These are phyloP conservation scores for Entophlyctis luteolus DNA, from an alignment of 192 early-diverging fungal genomes.

Conservation along the genomic window DNA sequence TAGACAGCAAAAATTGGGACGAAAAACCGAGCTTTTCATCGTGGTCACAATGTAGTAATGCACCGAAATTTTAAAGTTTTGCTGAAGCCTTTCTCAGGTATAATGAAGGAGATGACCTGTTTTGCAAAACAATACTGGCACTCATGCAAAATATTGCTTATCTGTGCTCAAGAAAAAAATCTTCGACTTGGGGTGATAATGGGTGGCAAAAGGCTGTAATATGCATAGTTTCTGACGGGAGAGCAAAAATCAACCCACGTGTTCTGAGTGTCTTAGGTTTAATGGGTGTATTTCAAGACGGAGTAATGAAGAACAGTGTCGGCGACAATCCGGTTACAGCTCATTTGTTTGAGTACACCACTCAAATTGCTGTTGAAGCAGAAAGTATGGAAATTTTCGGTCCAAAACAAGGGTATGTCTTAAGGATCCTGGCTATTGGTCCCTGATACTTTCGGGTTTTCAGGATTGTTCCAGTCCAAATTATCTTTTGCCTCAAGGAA, in stretches of 20 bases:
- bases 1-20: constrained; percentile 51
- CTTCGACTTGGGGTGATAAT: constrained; percentile 58
- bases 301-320: constrained; percentile 63
- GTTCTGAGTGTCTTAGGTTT: constrained; percentile 69
- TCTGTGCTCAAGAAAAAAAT: constrained; percentile 35
- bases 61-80: not conserved
- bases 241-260: constrained; percentile 67
- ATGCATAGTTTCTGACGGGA: constrained; percentile 76
- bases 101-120: constrained; percentile 79
- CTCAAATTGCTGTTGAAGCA: constrained; percentile 66
- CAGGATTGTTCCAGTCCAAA: constrained; percentile 64
- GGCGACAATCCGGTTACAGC: constrained; percentile 64
- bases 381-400: constrained; percentile 69
- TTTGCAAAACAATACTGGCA: constrained; percentile 81
- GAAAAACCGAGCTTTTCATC: constrained; percentile 74
- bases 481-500: constrained; percentile 84
- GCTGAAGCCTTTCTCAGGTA: constrained; percentile 37
- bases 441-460: not conserved
- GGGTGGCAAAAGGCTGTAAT: constrained; percentile 85
- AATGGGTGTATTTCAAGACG: constrained; percentile 82
- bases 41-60: constrained; percentile 74
- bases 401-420: constrained; percentile 47
- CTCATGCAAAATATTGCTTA: constrained; percentile 69
- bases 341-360: constrained; percentile 70
- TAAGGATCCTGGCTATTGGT: not conserved